Evolutionary conservation across 441 rosid genomes (phyloP).

Genomic region (Theobroma grandiflorum): DNA sequence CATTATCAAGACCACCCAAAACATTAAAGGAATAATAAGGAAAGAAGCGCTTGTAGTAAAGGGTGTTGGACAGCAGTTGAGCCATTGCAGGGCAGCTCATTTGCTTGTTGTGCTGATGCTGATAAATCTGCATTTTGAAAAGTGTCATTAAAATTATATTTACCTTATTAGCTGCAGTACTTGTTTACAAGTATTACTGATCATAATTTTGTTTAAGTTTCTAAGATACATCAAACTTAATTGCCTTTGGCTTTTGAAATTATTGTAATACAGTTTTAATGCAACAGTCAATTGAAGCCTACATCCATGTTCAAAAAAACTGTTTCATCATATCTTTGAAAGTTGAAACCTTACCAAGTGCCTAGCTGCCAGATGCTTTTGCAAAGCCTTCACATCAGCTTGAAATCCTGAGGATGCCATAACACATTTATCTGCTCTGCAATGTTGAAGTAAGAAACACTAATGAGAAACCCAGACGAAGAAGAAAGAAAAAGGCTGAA

Average conservation of each 20-base stretch:
- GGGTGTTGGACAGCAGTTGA: conserved; percentile 92
- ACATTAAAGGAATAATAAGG: conserved; percentile 96
- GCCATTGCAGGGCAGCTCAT: conserved; percentile 98
- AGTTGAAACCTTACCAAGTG: conserved; percentile 70
- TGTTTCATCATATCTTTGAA: neutral
- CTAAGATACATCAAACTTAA: conserved; percentile 2
- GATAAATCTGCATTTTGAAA: conserved; percentile 70
- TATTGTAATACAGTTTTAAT: neutral
- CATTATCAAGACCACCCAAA: conserved; percentile 88
- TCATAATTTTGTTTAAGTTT: neutral
- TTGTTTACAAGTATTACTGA: neutral
- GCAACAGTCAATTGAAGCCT: neutral
- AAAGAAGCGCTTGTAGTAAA: conserved; percentile 94
- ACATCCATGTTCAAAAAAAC: conserved; percentile 8
- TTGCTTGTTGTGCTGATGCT: conserved; percentile 98
- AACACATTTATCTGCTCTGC: conserved; percentile 84
- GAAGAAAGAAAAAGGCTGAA: neutral
- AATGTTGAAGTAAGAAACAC: conserved; percentile 24
- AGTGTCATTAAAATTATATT: neutral
- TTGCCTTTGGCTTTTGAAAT: neutral
- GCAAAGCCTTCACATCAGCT: conserved; percentile 95
- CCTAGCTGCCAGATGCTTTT: conserved; percentile 78
- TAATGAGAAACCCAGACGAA: neutral
- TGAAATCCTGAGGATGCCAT: conserved; percentile 99
- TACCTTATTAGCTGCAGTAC: conserved; percentile 23